A percentile compares a stretch with the other conserved stretches of the same genome.
Conservation (phyloP, 306 rosid species). For the Quercus rubra region DNA sequence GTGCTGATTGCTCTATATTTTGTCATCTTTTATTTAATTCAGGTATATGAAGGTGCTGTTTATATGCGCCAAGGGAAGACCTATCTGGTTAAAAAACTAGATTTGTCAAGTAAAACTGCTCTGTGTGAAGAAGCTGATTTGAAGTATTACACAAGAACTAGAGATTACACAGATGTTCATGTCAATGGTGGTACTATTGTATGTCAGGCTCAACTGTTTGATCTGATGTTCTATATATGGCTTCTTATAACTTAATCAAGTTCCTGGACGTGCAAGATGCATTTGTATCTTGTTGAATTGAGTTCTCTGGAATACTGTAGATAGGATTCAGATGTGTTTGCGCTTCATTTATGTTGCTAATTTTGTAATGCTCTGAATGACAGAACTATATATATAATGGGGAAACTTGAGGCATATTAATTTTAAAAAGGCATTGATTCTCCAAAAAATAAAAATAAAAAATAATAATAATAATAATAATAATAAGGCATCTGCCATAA, state of each 20-base stretch:
- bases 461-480: no score
- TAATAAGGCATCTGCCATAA: no score
- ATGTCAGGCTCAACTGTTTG: conserved; percentile 37
- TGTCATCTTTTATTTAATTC: conserved; percentile 22
- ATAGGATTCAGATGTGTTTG: background rate
- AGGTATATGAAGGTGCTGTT: conserved; percentile 95
- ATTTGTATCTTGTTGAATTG: background rate
- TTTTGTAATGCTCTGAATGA: background rate
- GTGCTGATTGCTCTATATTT: background rate
- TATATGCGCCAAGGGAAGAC: conserved; percentile 87
- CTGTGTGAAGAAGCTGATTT: conserved; percentile 71
- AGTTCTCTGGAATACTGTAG: background rate
- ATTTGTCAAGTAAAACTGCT: conserved; percentile 58
- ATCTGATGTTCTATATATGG: conserved; percentile 14
- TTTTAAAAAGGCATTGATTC: background rate
- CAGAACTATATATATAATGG: background rate
- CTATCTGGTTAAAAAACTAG: conserved; percentile 72
- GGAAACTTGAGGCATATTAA: no score
- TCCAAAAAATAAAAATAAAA: no score
- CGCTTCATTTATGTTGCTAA: background rate
- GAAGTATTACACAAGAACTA: conserved; percentile 79
- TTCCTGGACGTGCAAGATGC: background rate
- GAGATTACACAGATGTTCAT: conserved; percentile 77
- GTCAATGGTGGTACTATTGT: conserved; percentile 75
- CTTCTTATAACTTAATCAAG: conserved; percentile 10